Evolutionary conservation across 148 eudicot genomes (phyloP), one percentile per base, ranked within the genome.

Genomic region (Vaccinium corymbosum): DNA sequence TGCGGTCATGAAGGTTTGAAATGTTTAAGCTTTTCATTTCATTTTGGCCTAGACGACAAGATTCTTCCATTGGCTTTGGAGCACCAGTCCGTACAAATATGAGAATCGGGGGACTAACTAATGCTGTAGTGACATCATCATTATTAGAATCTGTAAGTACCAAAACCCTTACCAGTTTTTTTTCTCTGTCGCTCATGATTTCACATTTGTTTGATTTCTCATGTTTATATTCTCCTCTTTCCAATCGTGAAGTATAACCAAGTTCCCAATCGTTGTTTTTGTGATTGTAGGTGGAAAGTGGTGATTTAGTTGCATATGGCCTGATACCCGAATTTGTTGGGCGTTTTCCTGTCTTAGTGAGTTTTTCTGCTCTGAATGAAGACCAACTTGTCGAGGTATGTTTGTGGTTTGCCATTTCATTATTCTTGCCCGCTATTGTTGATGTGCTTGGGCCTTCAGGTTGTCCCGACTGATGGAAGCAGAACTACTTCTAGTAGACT

Each of bases 291-390:
- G 93, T 89, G 46, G 95, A 92, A 81, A 90, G 91, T 85, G 81
- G 86, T 53, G 95, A 92, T 84, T 91, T 92, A 27, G 88, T 90
- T 82, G 95, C 95, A 35, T 92, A 92, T 86, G 95, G 95, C 80
- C 87, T 92, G 70, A 92, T 92, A 81, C 95, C 95, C 73, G 95
- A 92, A 85, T 92, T 92, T 86, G 84, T 91, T 78, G 93, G 95
- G 17, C 85, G 95, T 3, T 88, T 92, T 80, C 93, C 95, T 48
- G 84, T 92, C 84, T 53, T 92, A 79, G 93, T 89, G 81, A 91
- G 87, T 79, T 88, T 90, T 78, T 88, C 93, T 79, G 90, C 92
- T 79, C 82, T 92, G 64, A 88, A 84, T 74, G 95, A 92, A 79
- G 92, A 89, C 62, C 93, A 91, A 91, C 95, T 92, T 83, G 86